Evolutionary conservation across 331 rosid species (phyloP), one percentile per base, ranked within the genome.

Genomic region (Arachis monticola): DNA sequence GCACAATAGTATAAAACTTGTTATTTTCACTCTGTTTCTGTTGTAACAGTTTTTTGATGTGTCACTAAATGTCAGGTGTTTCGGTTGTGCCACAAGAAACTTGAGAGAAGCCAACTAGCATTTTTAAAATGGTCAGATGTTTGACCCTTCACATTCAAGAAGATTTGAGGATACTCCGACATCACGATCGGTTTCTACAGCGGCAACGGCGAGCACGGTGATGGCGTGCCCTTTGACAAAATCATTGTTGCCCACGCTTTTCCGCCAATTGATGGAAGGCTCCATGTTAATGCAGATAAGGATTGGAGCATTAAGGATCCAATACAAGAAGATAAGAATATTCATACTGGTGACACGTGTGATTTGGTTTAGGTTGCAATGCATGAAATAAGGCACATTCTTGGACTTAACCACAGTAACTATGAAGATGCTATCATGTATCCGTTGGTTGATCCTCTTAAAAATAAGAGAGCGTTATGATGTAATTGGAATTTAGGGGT

Each of bases 371-470:
- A 17, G 45, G 65, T 60, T 7, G 65, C 45, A 7, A 60, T 60
- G 65, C 65, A 60, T 10, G 65, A 60, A 32, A 32, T 60, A 10
- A 44, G 65, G 14, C 65, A 60, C 65, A 6, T 4, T 10, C 65
- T 60, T 32, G 65, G 65, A 7, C 65, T 60, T 31, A 44, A 11
- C 4, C 65, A 60, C 6, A 60, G 45, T n/a, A 31, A 12, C 7
- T 8, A 60, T 32, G 17, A 1, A 31, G 3, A 32, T 31, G 8
- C 65, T 10, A 5, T 60, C 6, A 60, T 60, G 64, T 31, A 60
- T 60, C 7, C 64, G 1, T 4, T 60, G 4, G 8, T 10, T 2
- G 3, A 60, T 4, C 44, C 2, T 10, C 44, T 41, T 3, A 4
- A 10, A 6, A 60, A 3, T 7, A 32, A 1, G 7, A 60, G 65